Evolutionary conservation across 2,329 filamentous ascomycete genomes (phyloP), one percentile per base, ranked within the genome.

Genomic region (Pseudogymnoascus sp.): DNA sequence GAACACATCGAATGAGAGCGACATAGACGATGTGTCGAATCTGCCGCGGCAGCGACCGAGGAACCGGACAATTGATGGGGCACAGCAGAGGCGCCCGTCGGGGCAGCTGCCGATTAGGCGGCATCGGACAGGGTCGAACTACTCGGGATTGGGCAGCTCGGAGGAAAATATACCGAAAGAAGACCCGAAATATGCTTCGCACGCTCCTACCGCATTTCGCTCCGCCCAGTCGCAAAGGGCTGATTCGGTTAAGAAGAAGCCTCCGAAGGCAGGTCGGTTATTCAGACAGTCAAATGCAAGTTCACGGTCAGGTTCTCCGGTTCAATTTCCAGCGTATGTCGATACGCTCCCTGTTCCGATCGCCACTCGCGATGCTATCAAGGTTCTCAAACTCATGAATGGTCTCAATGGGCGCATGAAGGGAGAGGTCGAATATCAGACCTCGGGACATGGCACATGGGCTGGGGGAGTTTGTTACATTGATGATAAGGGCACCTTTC

Each of bases 351-450:
- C 82, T 1, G 74, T 82, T 23, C 85, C 86, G 2, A 78, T 88
- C 60, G 81, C 83, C 36, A 87, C 86, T 3, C 81, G 83, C 19
- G 87, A 92, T 74, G 85, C 88, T 40, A 87, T 87, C 69, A 89
- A 86, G 71, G 82, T 93, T 26, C 77, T 92, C 62, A 80, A 85
- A 69, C 76, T 95, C 65, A 93, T 95, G 89, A 90, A 87, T 73
- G 87, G 83, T 23, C 78, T 91, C 6, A 89, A 87, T 70, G 90
- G 91, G 28, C 83, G 87, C 68, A 95, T 93, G 90, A 87, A 86
- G 69, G 90, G 90, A 63, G 86, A 88, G 68, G 80, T 92, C 31
- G 87, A 90, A 67, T 93, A 90, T 72, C 85, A 88, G 69, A 80
- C 80, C 47, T 84, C 85, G 38, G 78, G 80, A 13, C 78, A 79